Conservation (phyloP, 2,329 filamentous ascomycete species). For the Cercospora sesami region DNA sequence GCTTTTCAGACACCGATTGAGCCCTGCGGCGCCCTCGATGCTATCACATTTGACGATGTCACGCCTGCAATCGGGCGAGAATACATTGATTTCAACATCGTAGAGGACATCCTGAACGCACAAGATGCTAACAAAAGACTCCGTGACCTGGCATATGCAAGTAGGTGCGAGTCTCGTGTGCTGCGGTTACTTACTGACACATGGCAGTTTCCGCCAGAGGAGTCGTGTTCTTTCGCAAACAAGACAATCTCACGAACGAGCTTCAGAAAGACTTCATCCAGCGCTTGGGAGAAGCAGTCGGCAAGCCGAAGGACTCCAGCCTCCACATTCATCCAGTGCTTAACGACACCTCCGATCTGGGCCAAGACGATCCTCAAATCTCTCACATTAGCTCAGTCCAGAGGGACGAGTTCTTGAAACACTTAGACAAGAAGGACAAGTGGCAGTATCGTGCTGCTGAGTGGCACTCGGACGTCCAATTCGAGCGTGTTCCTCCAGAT, state of each 20-base stretch:
- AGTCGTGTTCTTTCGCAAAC: conserved; percentile 67
- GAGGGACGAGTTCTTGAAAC: conserved; percentile 34
- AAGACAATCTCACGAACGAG: conserved; percentile 61
- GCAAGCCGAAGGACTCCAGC: conserved; percentile 57
- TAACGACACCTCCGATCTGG: conserved; percentile 48
- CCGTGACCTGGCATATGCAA: conserved; percentile 55
- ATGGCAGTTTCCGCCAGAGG: conserved; percentile 63
- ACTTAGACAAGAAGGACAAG: conserved; percentile 47
- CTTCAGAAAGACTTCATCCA: conserved; percentile 64
- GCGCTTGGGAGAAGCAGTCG: conserved; percentile 58
- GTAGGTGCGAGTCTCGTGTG: conserved; percentile 41
- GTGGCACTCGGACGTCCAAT: conserved; percentile 64
- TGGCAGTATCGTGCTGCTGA: conserved; percentile 50
- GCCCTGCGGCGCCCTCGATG: conserved; percentile 44
- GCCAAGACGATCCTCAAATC: conserved; percentile 43
- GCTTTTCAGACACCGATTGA: conserved; percentile 36
- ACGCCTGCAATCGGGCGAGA: conserved; percentile 56
- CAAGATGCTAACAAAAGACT: conserved; percentile 43
- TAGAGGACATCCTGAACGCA: conserved; percentile 39
- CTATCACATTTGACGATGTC: conserved; percentile 49
- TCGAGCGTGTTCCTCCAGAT: conserved; percentile 64
- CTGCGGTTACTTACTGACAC: neutral
- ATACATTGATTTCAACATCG: conserved; percentile 41
- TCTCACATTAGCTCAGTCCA: conserved; percentile 41
- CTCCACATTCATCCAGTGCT: conserved; percentile 63